Evolutionary conservation across 441 rosid genomes (phyloP), one percentile per base, ranked within the genome.

Genomic region (Jatropha podagrica): DNA sequence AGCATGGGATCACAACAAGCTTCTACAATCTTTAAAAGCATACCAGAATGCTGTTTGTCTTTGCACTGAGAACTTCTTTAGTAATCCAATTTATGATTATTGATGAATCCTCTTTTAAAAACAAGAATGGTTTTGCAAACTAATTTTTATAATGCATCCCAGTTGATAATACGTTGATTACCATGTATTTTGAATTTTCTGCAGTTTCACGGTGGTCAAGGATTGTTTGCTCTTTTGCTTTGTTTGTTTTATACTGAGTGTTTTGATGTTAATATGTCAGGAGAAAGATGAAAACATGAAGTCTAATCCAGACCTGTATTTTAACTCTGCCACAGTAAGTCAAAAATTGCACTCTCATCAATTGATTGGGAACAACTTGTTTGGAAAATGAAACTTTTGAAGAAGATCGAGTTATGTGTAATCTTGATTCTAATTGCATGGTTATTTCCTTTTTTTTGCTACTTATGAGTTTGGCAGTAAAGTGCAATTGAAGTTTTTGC

Each of bases 21-120:
- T 91, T 77, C 84, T 79, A 68, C 96, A 88, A 62, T 85, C 92
- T 51, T 76, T 88, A 76, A 91, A 91, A 81, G 91, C 96, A 4
- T 91, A 89, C 81, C 96, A 88, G 78, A 88, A 89, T 86, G 93
- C 96, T 80, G 93, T 89, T 78, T 88, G 91, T 77, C 42, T 60
- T 61, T 65, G 0, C 13, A 58, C 18, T 73, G 51, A 65, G 49
- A 38, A 40, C 65, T 56, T 68, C 73, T n/a, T 38, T 46, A 42
- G 13, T 26, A 72, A 12, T 15, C 58, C 13, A 52, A 7, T 66
- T 67, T 23, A 14, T 59, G 14, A 52, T 51, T 38, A 64, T 11
- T 56, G 63, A 51, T 27, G 32, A 40, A 38, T n/a, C 27, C 6
- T 15, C 15, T 60, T 27, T 18, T 44, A 23, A 1, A 17, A 26